Percentiles rank a stretch among this genome's conserved stretches.
These are phyloP conservation scores for Serendipita sp. DNA, from an alignment of 768 basidiomycete genomes.

Conservation along the genomic window DNA sequence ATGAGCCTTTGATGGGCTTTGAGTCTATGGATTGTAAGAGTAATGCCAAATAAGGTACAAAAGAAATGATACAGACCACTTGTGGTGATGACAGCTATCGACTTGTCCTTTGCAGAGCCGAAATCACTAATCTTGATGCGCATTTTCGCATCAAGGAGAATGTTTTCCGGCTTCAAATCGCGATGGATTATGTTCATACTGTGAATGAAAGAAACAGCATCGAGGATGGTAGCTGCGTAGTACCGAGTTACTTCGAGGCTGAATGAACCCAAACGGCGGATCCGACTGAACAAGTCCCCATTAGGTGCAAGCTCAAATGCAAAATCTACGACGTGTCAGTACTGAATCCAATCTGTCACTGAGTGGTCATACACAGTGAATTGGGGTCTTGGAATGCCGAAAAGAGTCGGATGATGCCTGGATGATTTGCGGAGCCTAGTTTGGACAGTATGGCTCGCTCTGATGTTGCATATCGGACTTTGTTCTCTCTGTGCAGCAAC, in stretches of 20 bases:
- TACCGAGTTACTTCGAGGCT: conserved; percentile 58
- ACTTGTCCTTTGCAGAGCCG: conserved; percentile 56
- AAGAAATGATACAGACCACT: background rate
- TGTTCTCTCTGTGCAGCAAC: conserved; percentile 63
- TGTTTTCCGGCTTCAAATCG: conserved; percentile 74
- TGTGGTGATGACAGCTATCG: background rate
- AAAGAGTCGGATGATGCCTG: conserved; percentile 64
- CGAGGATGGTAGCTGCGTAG: conserved; percentile 80
- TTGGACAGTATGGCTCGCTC: conserved; percentile 65
- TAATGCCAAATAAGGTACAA: conserved; percentile 16
- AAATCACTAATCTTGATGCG: conserved; percentile 95
- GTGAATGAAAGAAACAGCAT: conserved; percentile 84
- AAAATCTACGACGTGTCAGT: background rate
- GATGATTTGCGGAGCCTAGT: conserved; percentile 43
- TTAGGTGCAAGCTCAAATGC: conserved; percentile 35
- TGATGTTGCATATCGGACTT: conserved; percentile 55
- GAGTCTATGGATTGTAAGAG: background rate
- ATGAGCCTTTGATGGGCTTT: conserved; percentile 36
- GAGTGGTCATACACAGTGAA: conserved; percentile 51
- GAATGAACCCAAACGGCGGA: conserved; percentile 71
- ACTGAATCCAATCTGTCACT: background rate
- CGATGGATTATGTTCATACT: conserved; percentile 79
- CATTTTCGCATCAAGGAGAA: conserved; percentile 72
- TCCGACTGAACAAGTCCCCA: conserved; percentile 59
- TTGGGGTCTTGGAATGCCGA: conserved; percentile 76